Percentiles rank a stretch among this genome's conserved stretches.
phyloP scores from a whole-genome alignment of 345 rosid genomes.

The Citrus medica region DNA sequence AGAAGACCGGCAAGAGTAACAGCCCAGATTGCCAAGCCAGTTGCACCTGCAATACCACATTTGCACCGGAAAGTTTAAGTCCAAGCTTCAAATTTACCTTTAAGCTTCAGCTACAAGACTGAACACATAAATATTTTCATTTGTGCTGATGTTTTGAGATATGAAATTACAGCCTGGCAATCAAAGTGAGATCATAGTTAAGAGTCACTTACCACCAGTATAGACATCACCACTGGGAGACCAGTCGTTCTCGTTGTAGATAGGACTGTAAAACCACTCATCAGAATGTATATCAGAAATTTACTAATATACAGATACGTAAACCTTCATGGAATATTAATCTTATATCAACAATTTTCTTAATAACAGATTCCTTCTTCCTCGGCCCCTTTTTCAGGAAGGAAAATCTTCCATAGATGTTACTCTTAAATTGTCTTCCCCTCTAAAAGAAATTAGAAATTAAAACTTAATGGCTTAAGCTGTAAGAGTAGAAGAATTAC shows the following conservation, averaged over 20 bases:
- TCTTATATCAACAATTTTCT: too few relatives aligned
- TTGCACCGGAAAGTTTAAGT: neutral
- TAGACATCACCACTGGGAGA: slow-evolving; percentile 76
- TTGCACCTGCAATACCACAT: slow-evolving; percentile 34
- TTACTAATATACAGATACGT: too few relatives aligned
- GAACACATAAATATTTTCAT: neutral
- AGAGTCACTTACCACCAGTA: slow-evolving; percentile 51
- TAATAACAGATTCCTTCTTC: too few relatives aligned
- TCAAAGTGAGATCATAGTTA: neutral
- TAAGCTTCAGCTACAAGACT: neutral
- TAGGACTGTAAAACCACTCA: slow-evolving; percentile 51
- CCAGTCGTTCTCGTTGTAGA: slow-evolving; percentile 67
- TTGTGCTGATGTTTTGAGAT: too few relatives aligned
- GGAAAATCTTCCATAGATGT: too few relatives aligned
- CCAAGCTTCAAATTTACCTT: neutral
- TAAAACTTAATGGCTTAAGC: neutral
- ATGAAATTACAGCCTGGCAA: neutral
- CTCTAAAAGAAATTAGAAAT: neutral
- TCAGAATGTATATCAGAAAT: neutral
- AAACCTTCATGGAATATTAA: too few relatives aligned
- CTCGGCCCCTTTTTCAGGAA: too few relatives aligned
- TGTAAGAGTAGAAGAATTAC: neutral
- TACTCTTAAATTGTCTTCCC: neutral
- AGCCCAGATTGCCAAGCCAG: slow-evolving; percentile 95
- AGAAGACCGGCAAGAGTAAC: slow-evolving; percentile 76